Conservation (phyloP, 1,139 yeast genomes). For the Nakaseomyces kungkrabaensis region DNA sequence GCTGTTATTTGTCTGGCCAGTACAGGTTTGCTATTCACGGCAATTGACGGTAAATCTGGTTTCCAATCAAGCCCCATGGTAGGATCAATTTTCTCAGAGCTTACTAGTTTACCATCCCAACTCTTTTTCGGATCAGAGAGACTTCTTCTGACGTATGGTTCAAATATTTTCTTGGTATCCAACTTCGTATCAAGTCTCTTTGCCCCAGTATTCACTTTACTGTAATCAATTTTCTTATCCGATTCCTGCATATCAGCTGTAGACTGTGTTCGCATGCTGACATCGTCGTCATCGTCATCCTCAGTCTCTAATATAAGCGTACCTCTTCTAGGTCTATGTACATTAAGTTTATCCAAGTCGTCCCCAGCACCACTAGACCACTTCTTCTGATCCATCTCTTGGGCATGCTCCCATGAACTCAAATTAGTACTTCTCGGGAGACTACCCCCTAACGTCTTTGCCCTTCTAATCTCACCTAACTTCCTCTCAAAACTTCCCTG, state of each 20-base stretch:
- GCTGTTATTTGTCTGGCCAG: slow-evolving; percentile 1
- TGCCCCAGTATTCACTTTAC: slow-evolving; percentile 1
- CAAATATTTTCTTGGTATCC: slow-evolving; percentile 2
- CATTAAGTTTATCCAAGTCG: not conserved
- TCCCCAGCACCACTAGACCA: not conserved
- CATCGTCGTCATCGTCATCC: not conserved
- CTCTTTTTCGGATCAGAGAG: slow-evolving; percentile 1
- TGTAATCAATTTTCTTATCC: not conserved
- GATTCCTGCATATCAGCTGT: not conserved
- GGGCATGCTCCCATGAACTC: not conserved
- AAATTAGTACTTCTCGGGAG: not conserved
- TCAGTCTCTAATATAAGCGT: not conserved
- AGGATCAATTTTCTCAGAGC: not conserved
- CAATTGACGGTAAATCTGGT: slow-evolving; percentile 1
- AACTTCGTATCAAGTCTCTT: not conserved
- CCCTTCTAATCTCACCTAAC: not conserved
- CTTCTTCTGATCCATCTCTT: not conserved
- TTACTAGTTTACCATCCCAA: not conserved
- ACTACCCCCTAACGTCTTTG: not conserved
- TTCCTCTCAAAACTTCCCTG: not conserved
- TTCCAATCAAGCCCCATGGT: not conserved
- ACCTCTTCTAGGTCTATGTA: slow-evolving; percentile 2
- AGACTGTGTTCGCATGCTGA: not conserved
- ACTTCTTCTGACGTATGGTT: not conserved
- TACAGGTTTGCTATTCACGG: slow-evolving; percentile 5